These are phyloP conservation scores for Aspergillus viridinutans DNA, from an alignment of 2,329 filamentous ascomycete species.

Conservation along the genomic window DNA sequence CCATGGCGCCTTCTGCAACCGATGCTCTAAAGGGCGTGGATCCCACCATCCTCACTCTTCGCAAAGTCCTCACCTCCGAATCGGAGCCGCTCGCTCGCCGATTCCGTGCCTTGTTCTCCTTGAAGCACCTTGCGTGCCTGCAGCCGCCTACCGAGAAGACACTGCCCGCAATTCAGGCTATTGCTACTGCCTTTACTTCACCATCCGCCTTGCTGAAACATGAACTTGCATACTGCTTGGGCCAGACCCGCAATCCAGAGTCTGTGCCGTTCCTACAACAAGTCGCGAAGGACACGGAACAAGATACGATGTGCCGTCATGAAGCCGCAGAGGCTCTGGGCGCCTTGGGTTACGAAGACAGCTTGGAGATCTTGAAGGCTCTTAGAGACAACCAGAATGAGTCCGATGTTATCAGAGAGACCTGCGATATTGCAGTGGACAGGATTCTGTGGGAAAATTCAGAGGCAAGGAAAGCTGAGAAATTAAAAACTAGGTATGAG, in stretches of 20 bases:
- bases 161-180: conserved; percentile 67
- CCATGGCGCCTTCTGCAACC: conserved; percentile 32
- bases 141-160: conserved; percentile 54
- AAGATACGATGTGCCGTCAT: conserved; percentile 93
- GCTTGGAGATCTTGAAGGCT: conserved; percentile 67
- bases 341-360: conserved; percentile 71
- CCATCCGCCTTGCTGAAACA: conserved; percentile 91
- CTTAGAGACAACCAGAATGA: conserved; percentile 73
- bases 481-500: conserved; percentile 71
- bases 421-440: conserved; percentile 93
- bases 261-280: conserved; percentile 68
- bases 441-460: conserved; percentile 91
- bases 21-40: conserved; percentile 23
- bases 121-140: conserved; percentile 84
- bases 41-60: conserved; percentile 44
- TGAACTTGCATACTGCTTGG: conserved; percentile 93
- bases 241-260: conserved; percentile 75
- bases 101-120: conserved; percentile 94
- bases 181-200: conserved; percentile 79
- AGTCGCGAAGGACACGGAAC: conserved; percentile 71
- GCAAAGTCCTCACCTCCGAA: conserved; percentile 76
- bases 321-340: conserved; percentile 94
- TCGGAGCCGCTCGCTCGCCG: conserved; percentile 76
- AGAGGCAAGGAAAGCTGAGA: conserved; percentile 66
- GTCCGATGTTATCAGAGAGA: conserved; percentile 80